phyloP scores from a whole-genome alignment of 768 basidiomycete species.

The Kwoniella europaea region DNA sequence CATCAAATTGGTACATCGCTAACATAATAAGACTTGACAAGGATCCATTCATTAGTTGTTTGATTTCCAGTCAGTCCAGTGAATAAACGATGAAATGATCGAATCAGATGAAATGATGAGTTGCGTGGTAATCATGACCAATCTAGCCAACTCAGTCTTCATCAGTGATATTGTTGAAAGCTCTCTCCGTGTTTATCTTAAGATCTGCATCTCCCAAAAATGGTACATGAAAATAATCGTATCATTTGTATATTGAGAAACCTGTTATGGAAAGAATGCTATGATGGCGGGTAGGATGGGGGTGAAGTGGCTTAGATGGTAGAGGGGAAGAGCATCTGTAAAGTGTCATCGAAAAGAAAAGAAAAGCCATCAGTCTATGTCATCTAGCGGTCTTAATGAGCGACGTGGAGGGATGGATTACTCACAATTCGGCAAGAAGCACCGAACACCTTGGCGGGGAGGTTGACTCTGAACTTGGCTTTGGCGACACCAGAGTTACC shows the following conservation, averaged over 20 bases:
- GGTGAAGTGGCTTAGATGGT: constrained; percentile 51
- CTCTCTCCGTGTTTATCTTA: constrained; percentile 10
- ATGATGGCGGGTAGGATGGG: constrained; percentile 13
- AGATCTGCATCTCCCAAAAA: constrained; percentile 35
- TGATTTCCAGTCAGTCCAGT: no score
- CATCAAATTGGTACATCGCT: no score
- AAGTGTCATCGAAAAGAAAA: no score
- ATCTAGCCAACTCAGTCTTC: not conserved
- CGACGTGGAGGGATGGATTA: constrained; percentile 1
- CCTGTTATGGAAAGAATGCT: constrained; percentile 6
- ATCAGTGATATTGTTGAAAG: not conserved
- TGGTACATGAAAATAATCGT: constrained; percentile 47
- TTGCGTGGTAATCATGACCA: no score
- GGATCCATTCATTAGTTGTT: no score
- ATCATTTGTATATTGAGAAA: constrained; percentile 11
- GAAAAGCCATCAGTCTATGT: no score
- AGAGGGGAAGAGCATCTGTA: constrained; percentile 59
- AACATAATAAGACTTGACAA: no score
- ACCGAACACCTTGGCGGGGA: constrained; percentile 93
- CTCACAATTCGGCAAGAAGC: constrained; percentile 68
- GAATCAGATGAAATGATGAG: no score
- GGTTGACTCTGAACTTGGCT: constrained; percentile 93
- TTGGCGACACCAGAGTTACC: constrained; percentile 95
- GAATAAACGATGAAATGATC: no score
- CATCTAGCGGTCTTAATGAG: not conserved